These are phyloP conservation scores for Fusarium lateritium DNA, from an alignment of 2,329 filamentous ascomycete species.

Conservation along the genomic window DNA sequence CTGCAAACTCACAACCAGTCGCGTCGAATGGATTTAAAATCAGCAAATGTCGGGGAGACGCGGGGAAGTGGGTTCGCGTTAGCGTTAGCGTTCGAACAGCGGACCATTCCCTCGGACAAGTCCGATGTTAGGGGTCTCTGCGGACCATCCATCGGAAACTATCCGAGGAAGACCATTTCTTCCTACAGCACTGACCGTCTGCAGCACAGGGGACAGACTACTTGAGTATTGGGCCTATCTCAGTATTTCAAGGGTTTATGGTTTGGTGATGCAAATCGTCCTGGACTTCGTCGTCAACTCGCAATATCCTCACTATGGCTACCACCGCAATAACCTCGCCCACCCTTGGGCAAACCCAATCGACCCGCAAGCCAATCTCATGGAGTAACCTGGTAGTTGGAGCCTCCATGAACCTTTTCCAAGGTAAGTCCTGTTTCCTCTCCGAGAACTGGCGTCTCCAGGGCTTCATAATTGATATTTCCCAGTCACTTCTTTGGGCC, in stretches of 20 bases:
- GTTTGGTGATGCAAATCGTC: background rate
- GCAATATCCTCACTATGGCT: background rate
- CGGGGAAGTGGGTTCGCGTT: conserved; percentile 1
- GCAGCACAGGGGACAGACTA: background rate
- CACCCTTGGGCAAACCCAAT: background rate
- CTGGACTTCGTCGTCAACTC: background rate
- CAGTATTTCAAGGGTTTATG: background rate
- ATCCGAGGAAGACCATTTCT: background rate
- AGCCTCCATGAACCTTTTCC: background rate
- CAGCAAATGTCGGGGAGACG: background rate
- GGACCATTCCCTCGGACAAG: background rate
- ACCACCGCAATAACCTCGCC: background rate
- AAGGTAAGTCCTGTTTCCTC: background rate
- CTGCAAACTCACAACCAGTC: background rate
- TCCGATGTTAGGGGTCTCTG: background rate
- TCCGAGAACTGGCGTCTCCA: background rate
- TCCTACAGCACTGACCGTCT: background rate
- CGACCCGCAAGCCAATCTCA: conserved; percentile 1
- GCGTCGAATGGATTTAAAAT: conserved; percentile 12
- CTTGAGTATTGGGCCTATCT: background rate
- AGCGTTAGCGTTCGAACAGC: background rate
- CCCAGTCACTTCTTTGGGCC: background rate
- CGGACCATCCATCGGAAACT: background rate
- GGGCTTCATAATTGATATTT: background rate
- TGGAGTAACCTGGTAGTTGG: background rate